Base-by-base conservation (phyloP, 805 yeast species). In the Ascoidea asiatica region DNA sequence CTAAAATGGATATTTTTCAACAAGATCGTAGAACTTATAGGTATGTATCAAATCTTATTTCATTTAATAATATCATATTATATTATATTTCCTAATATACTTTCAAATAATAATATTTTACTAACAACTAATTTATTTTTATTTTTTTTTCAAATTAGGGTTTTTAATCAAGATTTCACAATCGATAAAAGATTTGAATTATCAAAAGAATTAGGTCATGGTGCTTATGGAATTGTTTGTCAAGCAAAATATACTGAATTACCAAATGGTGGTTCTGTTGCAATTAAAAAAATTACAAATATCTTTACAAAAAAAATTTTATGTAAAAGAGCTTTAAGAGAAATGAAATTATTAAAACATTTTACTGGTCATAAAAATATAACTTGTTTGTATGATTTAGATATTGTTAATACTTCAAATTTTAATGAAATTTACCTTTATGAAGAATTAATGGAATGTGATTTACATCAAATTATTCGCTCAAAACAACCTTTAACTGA, bases 391-490 rank as follows among this genome's bases (percentile, higher is more conserved):
- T 92, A 92, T 59, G 98, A 92, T 61, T 72, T 90, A 62, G 98
- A 92, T 64, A 84, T 92, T 43, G 87, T 89, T 37, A 65, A 73
- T 42, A 86, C 89, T 20, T 73, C 78, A 52, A 75, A 76, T 44
- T 90, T 90, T 67, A 88, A 89, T 62, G 98, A 94, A 56, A 72
- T 92, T 11, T 92, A 92, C 53, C 69, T 92, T 5, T 92, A 92
- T 57, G 98, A 92, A 62, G 98, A 90, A 63, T 69, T 90, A 54
- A 92, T 92, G 97, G 97, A 90, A 61, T 90, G 97, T 63, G 98
- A 92, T 62, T 81, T 92, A 87, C 96, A 90, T 63, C 97, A 90
- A 62, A 92, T 92, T 56, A 90, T 92, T 50, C 74, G 95, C 53
- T 84, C 95, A 8, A 90, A 89, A 19, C 97, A 92, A 61, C 84